Conservation (phyloP, 1,284 basidiomycete species). For the Ustilago esculenta region DNA sequence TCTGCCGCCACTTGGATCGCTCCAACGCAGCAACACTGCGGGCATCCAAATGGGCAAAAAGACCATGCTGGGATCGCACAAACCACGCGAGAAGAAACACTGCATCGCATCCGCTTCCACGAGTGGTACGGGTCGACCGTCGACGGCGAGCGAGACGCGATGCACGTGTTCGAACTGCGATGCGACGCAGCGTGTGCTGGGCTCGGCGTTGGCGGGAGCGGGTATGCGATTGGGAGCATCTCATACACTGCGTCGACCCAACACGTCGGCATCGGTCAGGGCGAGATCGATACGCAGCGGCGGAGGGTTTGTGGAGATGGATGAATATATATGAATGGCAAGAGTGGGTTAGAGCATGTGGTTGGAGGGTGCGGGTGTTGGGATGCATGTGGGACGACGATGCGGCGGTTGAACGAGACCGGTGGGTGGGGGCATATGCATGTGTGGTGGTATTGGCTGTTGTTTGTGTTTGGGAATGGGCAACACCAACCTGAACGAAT, state of each 20-base stretch:
- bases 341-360: slow-evolving; percentile 2
- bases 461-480: slow-evolving; percentile 31
- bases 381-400: no score
- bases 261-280: no score
- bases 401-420: slow-evolving; percentile 34
- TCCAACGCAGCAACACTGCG: slow-evolving; percentile 13
- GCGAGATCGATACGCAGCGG: no score
- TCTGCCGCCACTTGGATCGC: not conserved
- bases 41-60: not conserved
- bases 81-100: slow-evolving; percentile 1
- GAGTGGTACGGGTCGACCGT: not conserved
- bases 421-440: slow-evolving; percentile 12
- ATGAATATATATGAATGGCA: no score
- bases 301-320: no score
- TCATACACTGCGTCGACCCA: no score
- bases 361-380: not conserved
- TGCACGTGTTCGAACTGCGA: not conserved
- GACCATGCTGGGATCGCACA: slow-evolving; percentile 6
- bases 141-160: not conserved
- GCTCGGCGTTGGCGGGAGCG: not conserved
- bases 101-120: not conserved
- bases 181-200: not conserved
- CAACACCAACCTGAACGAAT: slow-evolving; percentile 59
- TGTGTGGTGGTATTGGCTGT: slow-evolving; percentile 5
- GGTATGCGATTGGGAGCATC: no score